Evolutionary conservation across 106 monocot species (phyloP).

Genomic region (Dioscorea alata): DNA sequence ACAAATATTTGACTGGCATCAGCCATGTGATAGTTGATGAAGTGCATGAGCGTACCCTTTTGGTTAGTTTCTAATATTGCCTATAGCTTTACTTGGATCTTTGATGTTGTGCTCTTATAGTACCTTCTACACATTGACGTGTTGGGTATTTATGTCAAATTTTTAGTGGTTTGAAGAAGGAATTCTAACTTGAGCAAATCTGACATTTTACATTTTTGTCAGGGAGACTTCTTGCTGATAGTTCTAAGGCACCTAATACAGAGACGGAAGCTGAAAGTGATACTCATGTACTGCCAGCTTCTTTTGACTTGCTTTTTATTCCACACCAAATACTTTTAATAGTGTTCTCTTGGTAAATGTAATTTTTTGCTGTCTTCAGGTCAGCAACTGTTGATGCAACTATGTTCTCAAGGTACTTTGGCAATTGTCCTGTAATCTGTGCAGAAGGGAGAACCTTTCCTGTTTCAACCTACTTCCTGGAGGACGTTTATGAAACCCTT

Average conservation of each 20-base stretch:
- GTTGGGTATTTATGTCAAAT: no score
- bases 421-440: conserved; percentile 76
- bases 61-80: conserved; percentile 45
- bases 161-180: no score
- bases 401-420: conserved; percentile 80
- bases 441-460: conserved; percentile 94
- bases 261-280: conserved; percentile 74
- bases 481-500: conserved; percentile 87
- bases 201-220: conserved; percentile 7
- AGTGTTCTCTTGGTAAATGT: neutral
- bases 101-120: no score
- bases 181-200: no score
- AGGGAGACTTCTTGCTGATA: conserved; percentile 97
- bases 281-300: conserved; percentile 72
- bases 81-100: neutral
- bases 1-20: conserved; percentile 68
- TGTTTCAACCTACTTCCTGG: conserved; percentile 71
- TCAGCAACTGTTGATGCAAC: conserved; percentile 89
- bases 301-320: neutral
- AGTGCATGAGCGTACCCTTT: conserved; percentile 95
- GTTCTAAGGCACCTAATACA: conserved; percentile 67
- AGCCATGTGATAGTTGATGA: conserved; percentile 98
- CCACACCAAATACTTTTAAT: neutral
- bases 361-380: conserved; percentile 34
- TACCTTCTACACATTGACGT: no score